These are phyloP conservation scores for Apiospora hydei DNA, from an alignment of 2,329 filamentous ascomycete genomes.

Conservation along the genomic window DNA sequence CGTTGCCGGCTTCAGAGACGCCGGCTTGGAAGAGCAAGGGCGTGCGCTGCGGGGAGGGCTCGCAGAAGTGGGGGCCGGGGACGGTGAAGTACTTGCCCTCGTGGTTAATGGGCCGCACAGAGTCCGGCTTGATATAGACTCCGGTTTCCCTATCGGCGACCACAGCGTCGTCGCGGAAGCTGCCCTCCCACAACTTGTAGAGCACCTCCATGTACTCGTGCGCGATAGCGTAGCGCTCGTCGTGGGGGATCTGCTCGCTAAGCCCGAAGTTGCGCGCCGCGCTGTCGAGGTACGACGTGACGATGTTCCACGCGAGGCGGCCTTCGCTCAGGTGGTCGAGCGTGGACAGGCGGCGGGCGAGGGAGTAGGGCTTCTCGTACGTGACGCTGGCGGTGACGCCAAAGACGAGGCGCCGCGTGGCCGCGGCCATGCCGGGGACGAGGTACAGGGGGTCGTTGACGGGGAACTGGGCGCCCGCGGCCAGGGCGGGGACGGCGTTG, in stretches of 20 bases:
- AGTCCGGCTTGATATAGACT: constrained; percentile 63
- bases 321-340: constrained; percentile 68
- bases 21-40: constrained; percentile 67
- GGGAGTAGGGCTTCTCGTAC: constrained; percentile 66
- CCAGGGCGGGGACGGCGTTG: constrained; percentile 58
- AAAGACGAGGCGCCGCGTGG: constrained; percentile 69
- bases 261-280: constrained; percentile 67
- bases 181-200: constrained; percentile 66
- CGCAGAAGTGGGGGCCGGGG: constrained; percentile 53
- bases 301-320: constrained; percentile 72
- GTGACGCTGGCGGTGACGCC: constrained; percentile 68
- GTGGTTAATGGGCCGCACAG: constrained; percentile 66
- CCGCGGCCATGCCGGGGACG: constrained; percentile 70
- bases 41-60: constrained; percentile 63
- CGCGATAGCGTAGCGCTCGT: constrained; percentile 65
- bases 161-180: constrained; percentile 64
- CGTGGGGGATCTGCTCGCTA: constrained; percentile 63
- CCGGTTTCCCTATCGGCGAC: constrained; percentile 58
- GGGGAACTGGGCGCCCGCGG: constrained; percentile 68
- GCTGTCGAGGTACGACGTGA: constrained; percentile 57
- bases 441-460: constrained; percentile 66
- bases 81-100: constrained; percentile 61
- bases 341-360: constrained; percentile 67
- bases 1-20: constrained; percentile 62
- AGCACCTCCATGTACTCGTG: constrained; percentile 68